Evolutionary conservation across 2,329 filamentous ascomycete genomes (phyloP).

Genomic region (Paraphoma chrysanthemicola): DNA sequence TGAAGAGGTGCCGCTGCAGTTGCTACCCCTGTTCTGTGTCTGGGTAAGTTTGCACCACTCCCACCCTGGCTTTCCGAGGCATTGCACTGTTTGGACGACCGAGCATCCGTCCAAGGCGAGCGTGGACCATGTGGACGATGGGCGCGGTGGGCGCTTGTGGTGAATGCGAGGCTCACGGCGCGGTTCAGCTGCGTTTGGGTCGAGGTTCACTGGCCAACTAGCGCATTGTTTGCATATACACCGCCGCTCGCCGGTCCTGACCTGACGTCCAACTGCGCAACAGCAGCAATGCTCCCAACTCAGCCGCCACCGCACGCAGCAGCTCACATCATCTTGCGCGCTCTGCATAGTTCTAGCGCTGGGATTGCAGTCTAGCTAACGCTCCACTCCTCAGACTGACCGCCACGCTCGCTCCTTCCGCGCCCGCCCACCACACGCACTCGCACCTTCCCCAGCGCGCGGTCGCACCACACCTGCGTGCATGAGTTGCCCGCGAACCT

Average conservation of each 20-base stretch:
- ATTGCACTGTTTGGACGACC: conserved; percentile 2
- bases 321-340: conserved; percentile 1
- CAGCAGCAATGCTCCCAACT: not conserved
- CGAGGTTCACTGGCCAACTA: not conserved
- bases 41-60: conserved; percentile 21
- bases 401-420: conserved; percentile 11
- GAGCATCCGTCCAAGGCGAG: not conserved
- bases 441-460: conserved; percentile 4
- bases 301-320: not conserved
- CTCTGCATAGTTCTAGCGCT: not conserved
- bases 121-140: not conserved
- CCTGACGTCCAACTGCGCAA: not conserved
- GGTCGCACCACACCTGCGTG: conserved; percentile 11
- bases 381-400: conserved; percentile 1
- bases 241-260: not conserved
- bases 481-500: conserved; percentile 23
- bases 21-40: conserved; percentile 12
- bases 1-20: conserved; percentile 2
- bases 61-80: conserved; percentile 9
- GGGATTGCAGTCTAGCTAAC: conserved; percentile 11
- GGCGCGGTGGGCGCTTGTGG: not conserved
- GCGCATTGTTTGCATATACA: not conserved
- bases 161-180: not conserved
- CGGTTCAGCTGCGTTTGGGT: not conserved
- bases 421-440: conserved; percentile 1